These are phyloP conservation scores for Didymella sp. DNA, from an alignment of 2,329 filamentous ascomycete species.

Conservation along the genomic window DNA sequence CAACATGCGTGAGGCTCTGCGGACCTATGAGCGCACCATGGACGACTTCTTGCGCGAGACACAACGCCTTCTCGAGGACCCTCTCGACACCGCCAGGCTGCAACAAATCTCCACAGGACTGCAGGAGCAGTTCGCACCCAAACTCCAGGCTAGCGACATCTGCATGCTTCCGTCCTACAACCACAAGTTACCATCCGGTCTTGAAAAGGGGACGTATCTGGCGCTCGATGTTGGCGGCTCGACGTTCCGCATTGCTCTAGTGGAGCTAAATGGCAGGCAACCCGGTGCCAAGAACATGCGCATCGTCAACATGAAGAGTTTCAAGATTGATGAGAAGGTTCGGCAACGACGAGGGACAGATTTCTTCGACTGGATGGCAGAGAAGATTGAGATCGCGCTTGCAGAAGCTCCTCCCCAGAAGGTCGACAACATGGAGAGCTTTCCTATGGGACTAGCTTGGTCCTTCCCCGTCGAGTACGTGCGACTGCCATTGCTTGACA, in stretches of 20 bases:
- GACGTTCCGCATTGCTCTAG: slow-evolving; percentile 68
- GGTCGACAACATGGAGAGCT: slow-evolving; percentile 48
- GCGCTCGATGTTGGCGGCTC: slow-evolving; percentile 72
- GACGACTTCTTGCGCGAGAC: slow-evolving; percentile 56
- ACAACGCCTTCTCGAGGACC: slow-evolving; percentile 53
- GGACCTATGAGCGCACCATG: slow-evolving; percentile 55
- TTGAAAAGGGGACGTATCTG: slow-evolving; percentile 66
- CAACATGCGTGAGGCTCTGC: slow-evolving; percentile 47
- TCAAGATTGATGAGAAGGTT: slow-evolving; percentile 63
- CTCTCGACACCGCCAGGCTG: slow-evolving; percentile 51
- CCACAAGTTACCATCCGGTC: slow-evolving; percentile 65
- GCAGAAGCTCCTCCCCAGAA: slow-evolving; percentile 48
- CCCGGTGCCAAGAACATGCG: slow-evolving; percentile 57
- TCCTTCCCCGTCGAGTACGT: slow-evolving; percentile 68
- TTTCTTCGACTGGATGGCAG: slow-evolving; percentile 73
- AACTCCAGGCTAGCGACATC: slow-evolving; percentile 62
- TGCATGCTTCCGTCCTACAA: slow-evolving; percentile 73
- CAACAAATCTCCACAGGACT: slow-evolving; percentile 55
- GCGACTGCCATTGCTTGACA: background rate
- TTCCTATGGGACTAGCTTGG: slow-evolving; percentile 69
- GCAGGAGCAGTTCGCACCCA: slow-evolving; percentile 61
- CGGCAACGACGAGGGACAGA: slow-evolving; percentile 61
- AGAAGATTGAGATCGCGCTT: slow-evolving; percentile 63
- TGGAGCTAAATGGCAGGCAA: slow-evolving; percentile 60
- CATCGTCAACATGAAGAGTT: slow-evolving; percentile 62